Conservation (phyloP, 2,329 filamentous ascomycete genomes). For the Hansfordia pulvinata region DNA sequence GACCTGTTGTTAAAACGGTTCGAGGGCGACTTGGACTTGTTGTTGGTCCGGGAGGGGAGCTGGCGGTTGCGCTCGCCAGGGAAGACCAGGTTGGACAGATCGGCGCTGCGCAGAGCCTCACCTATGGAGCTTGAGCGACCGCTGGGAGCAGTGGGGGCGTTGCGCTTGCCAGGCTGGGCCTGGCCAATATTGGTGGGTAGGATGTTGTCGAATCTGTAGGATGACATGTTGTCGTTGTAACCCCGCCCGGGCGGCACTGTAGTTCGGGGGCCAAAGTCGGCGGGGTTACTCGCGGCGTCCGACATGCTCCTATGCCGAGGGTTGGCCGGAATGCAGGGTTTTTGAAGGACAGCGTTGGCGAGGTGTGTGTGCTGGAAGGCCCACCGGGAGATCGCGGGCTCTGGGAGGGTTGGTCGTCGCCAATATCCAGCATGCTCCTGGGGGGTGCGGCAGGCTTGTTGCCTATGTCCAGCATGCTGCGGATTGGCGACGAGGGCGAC, state of each 20-base stretch:
- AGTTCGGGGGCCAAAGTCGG: constrained; percentile 29
- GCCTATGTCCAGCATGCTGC: constrained; percentile 53
- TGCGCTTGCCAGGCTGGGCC: constrained; percentile 26
- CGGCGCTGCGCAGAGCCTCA: constrained; percentile 38
- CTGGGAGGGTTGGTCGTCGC: constrained; percentile 17
- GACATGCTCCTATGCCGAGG: constrained; percentile 38
- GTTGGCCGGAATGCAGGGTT: constrained; percentile 12
- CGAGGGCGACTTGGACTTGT: constrained; percentile 40
- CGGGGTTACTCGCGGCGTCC: constrained; percentile 34
- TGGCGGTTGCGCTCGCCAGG: constrained; percentile 30
- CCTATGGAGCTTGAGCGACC: constrained; percentile 28
- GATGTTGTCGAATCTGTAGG: constrained; percentile 50
- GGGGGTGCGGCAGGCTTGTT: constrained; percentile 29
- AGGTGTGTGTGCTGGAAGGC: constrained; percentile 29
- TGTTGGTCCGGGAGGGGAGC: constrained; percentile 23
- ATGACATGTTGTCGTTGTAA: constrained; percentile 28
- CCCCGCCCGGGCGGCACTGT: constrained; percentile 8
- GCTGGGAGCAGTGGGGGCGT: constrained; percentile 13
- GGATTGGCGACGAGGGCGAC: constrained; percentile 49
- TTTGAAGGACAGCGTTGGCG: constrained; percentile 27
- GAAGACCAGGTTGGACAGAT: constrained; percentile 34
- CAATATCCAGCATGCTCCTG: constrained; percentile 40
- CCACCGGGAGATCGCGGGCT: constrained; percentile 11
- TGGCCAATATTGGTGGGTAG: constrained; percentile 36
- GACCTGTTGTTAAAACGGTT: constrained; percentile 33